These are phyloP conservation scores for Penicillium sp. DNA, from an alignment of 2,329 filamentous ascomycete species.

Conservation along the genomic window DNA sequence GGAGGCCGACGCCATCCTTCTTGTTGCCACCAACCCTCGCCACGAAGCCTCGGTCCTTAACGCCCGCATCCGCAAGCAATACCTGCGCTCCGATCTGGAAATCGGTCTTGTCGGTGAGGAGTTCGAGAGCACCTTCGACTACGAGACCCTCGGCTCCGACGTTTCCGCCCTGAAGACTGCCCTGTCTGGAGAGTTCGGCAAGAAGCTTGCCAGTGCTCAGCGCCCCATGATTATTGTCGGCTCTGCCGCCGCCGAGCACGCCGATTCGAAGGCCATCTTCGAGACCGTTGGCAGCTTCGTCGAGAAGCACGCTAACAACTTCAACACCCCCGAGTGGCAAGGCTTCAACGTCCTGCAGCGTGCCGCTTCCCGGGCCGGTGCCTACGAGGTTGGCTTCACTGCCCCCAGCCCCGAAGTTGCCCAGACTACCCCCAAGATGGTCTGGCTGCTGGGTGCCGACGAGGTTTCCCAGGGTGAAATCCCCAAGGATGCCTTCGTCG, in stretches of 20 bases:
- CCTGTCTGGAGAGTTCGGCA: conserved; percentile 84
- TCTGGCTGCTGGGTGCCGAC: conserved; percentile 96
- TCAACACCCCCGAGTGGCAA: conserved; percentile 90
- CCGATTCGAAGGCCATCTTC: conserved; percentile 89
- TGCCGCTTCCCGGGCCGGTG: conserved; percentile 86
- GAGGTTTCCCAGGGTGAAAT: conserved; percentile 85
- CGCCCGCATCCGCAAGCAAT: conserved; percentile 96
- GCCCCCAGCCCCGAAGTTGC: conserved; percentile 81
- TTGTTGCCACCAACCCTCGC: conserved; percentile 92
- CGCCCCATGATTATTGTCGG: conserved; percentile 96
- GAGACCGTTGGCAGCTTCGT: conserved; percentile 89
- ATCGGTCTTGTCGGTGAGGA: conserved; percentile 88
- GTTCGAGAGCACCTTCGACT: conserved; percentile 94
- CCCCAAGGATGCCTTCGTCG: conserved; percentile 92
- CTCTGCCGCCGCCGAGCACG: conserved; percentile 87
- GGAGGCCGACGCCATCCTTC: conserved; percentile 87
- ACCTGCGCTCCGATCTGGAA: conserved; percentile 92
- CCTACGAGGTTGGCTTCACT: conserved; percentile 94
- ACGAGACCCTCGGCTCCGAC: conserved; percentile 84
- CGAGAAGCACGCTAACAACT: conserved; percentile 88
- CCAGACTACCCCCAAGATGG: conserved; percentile 85
- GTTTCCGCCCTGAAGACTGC: conserved; percentile 80
- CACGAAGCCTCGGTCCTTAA: conserved; percentile 96
- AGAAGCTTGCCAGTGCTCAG: conserved; percentile 86
- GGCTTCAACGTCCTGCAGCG: conserved; percentile 97